Percentiles rank a stretch among this genome's conserved stretches.
These are phyloP conservation scores for Cercophora newfieldiana DNA, from an alignment of 495 filamentous ascomycete genomes.

Conservation along the genomic window DNA sequence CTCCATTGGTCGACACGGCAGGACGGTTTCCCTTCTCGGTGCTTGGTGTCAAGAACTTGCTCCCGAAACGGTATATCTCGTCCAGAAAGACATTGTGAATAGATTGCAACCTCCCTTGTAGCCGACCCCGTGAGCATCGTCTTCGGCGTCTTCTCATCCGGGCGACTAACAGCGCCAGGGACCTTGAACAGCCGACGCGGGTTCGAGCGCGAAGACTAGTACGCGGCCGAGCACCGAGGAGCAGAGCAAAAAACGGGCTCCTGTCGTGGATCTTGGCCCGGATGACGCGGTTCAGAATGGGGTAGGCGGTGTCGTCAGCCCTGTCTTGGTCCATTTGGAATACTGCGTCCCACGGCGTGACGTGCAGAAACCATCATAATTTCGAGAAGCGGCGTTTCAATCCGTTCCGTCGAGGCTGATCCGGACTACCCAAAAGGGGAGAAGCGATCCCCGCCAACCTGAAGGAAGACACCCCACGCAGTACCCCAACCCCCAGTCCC, in stretches of 20 bases:
- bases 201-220: neutral
- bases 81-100: neutral
- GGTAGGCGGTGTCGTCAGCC: neutral
- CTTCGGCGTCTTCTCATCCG: neutral
- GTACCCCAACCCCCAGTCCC: neutral
- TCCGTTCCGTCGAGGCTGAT: slow-evolving; percentile 18
- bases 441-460: slow-evolving; percentile 20
- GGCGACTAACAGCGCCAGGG: neutral
- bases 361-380: neutral
- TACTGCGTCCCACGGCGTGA: neutral
- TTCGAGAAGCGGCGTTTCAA: slow-evolving; percentile 23
- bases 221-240: neutral
- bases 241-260: neutral
- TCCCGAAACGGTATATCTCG: neutral
- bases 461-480: slow-evolving; percentile 19
- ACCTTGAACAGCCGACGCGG: neutral
- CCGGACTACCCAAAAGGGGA: slow-evolving; percentile 30
- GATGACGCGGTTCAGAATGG: neutral
- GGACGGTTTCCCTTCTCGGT: neutral
- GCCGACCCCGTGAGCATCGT: neutral
- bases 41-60: neutral
- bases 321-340: neutral
- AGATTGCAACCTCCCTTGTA: neutral
- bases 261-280: neutral
- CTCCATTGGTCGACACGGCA: neutral